Evolutionary conservation across 805 yeast species (phyloP), one percentile per base, ranked within the genome.

Genomic region (Sungouiella blattae): DNA sequence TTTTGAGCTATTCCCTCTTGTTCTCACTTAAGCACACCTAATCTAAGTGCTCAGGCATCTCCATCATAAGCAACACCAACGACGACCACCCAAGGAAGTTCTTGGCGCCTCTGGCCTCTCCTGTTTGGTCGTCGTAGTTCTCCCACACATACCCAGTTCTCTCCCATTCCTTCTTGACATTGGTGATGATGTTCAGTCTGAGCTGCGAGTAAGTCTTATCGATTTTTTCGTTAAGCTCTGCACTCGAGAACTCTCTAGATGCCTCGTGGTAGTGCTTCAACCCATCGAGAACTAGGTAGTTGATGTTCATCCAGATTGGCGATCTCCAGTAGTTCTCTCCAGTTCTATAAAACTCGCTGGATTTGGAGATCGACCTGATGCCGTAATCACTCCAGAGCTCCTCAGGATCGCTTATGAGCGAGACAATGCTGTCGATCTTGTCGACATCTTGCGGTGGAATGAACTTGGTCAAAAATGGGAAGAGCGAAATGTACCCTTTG

Each of bases 311-410:
- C 98, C 98, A 93, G 18, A 93, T 71, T 13, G 94, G 87, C 1
- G 96, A 93, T 44, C 96, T 75, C 98, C 98, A 93, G 64, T 93
- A 93, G 59, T 91, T 81, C 53, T 93, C 98, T 6, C 73, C 91
- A 0, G 80, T 75, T 36, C 83, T 83, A 61, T 83, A 93, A 39
- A 53, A 63, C 14, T 64, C 64, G 49, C 85, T 89, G 4, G 69
- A 48, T 49, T 77, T 78, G 1, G 96, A 84, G 24, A 93, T 64
- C 0, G 95, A 84, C 43, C 96, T 70, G 24, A 93, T 66, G 11
- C 98, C 98, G 47, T 55, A 87, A 1, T 72, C 73, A 6, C 87
- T 63, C 84, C 93, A 89, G 35, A 93, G 61, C 50, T 81, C 80
- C 9, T 77, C 75, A 1, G 88, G 84, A 50, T 89, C 84, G 4